Evolutionary conservation across 2,329 filamentous ascomycete species (phyloP).

Genomic region (Parasarocladium wereldwijsianum): DNA sequence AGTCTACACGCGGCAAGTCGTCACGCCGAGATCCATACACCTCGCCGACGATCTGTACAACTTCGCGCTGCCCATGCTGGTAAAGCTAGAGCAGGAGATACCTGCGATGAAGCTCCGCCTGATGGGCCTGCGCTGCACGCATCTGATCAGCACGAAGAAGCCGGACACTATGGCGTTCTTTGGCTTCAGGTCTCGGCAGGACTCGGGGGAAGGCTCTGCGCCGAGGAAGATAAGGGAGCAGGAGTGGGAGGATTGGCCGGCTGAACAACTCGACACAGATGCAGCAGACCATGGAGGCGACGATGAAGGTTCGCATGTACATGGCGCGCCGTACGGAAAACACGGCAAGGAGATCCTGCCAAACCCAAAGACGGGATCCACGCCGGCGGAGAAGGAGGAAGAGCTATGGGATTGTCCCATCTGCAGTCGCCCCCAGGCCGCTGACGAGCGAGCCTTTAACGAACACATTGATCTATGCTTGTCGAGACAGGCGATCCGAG

Average conservation of each 20-base stretch:
- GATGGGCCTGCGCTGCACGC: conserved; percentile 79
- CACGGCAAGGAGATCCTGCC: conserved; percentile 39
- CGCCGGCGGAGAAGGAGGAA: conserved; percentile 13
- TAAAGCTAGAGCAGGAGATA: conserved; percentile 71
- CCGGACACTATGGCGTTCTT: conserved; percentile 68
- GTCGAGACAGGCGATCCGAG: conserved; percentile 71
- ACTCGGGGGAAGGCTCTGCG: conserved; percentile 9
- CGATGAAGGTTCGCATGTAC: conserved; percentile 7
- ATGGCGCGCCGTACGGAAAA: conserved; percentile 7
- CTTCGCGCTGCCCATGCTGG: conserved; percentile 66
- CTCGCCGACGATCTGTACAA: conserved; percentile 72
- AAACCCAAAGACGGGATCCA: conserved; percentile 22
- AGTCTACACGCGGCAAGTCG: conserved; percentile 69
- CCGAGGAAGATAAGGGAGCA: conserved; percentile 26
- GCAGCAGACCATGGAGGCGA: conserved; percentile 10
- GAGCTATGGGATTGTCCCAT: conserved; percentile 78
- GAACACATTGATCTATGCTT: conserved; percentile 87
- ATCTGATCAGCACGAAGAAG: conserved; percentile 76
- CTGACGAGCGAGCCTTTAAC: conserved; percentile 70
- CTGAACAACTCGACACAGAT: conserved; percentile 37
- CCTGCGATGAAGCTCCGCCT: conserved; percentile 66
- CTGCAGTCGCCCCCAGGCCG: conserved; percentile 59
- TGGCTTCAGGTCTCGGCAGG: conserved; percentile 33
- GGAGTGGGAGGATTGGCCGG: conserved; percentile 54
- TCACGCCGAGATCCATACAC: conserved; percentile 56